Conservation (phyloP, 2,329 filamentous ascomycete genomes). For the Gaeumannomyces sp. region DNA sequence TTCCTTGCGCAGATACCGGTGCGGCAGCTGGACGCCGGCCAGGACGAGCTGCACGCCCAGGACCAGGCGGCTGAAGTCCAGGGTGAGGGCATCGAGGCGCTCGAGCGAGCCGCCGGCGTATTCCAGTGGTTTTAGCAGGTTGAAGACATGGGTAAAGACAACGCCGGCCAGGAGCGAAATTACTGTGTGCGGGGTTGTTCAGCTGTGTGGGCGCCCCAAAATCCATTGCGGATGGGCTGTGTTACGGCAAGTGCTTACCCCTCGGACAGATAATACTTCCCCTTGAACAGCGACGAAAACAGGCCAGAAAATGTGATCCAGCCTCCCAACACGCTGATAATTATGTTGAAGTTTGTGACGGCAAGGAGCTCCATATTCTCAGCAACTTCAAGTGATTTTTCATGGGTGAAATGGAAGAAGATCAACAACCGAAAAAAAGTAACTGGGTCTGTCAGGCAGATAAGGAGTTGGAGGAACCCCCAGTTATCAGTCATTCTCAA, state of each 20-base stretch:
- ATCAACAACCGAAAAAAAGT: no score
- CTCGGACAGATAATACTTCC: constrained; percentile 86
- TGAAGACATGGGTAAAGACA: constrained; percentile 70
- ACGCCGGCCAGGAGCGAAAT: constrained; percentile 78
- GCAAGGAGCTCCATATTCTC: constrained; percentile 34
- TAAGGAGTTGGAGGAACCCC: no score
- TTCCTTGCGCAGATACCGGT: constrained; percentile 71
- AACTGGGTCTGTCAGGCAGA: no score
- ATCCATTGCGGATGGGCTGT: background rate
- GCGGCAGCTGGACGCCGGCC: constrained; percentile 81
- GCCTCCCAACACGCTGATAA: constrained; percentile 72
- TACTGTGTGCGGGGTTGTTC: constrained; percentile 41
- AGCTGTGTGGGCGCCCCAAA: constrained; percentile 1
- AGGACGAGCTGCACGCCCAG: constrained; percentile 86
- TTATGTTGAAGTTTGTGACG: constrained; percentile 73
- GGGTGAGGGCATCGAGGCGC: constrained; percentile 65
- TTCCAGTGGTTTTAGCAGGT: constrained; percentile 68
- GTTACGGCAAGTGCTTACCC: constrained; percentile 52
- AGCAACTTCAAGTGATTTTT: no score
- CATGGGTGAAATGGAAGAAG: no score
- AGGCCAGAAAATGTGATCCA: constrained; percentile 88
- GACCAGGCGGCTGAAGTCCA: constrained; percentile 81
- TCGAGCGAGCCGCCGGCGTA: constrained; percentile 55
- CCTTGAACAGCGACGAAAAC: constrained; percentile 84
- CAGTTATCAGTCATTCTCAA: no score